These are phyloP conservation scores for Metschnikowia lunata DNA, from an alignment of 805 yeast genomes.

Conservation along the genomic window DNA sequence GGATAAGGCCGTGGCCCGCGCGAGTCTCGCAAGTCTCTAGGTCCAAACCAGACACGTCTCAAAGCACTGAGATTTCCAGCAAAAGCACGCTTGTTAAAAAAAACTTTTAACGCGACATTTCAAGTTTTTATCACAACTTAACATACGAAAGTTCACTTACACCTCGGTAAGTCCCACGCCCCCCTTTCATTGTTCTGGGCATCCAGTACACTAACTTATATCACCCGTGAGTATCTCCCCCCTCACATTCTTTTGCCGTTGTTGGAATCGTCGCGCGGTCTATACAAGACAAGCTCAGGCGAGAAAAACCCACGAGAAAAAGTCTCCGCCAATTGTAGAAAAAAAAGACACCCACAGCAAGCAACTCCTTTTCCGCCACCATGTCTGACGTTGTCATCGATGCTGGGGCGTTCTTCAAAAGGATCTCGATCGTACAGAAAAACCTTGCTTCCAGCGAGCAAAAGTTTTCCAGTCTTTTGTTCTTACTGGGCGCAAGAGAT, in stretches of 20 bases:
- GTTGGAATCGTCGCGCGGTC: conserved; percentile 5
- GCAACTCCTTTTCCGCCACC: conserved; percentile 1
- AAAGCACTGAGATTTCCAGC: no score
- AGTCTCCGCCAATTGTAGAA: not conserved
- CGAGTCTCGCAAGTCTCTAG: no score
- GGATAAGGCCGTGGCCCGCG: no score
- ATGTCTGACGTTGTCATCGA: conserved; percentile 64
- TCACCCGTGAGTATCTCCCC: not conserved
- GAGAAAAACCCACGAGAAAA: conserved; percentile 5
- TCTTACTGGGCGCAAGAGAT: conserved; percentile 79
- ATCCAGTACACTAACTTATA: no score
- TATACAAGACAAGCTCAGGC: conserved; percentile 5
- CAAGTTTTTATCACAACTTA: no score
- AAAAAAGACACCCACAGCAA: not conserved
- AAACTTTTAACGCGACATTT: no score
- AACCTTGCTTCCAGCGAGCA: conserved; percentile 20
- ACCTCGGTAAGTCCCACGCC: no score
- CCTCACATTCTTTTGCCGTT: not conserved
- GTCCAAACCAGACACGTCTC: no score
- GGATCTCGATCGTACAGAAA: conserved; percentile 42
- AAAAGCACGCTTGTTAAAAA: no score
- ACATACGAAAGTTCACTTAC: no score
- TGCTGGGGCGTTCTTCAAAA: conserved; percentile 46
- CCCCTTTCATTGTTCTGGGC: no score
- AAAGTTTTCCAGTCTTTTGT: conserved; percentile 35